A percentile compares a stretch with the other conserved stretches of the same genome.
Evolutionary conservation across 352 stramenopile species (phyloP).

Genomic region (Pythium insidiosum): DNA sequence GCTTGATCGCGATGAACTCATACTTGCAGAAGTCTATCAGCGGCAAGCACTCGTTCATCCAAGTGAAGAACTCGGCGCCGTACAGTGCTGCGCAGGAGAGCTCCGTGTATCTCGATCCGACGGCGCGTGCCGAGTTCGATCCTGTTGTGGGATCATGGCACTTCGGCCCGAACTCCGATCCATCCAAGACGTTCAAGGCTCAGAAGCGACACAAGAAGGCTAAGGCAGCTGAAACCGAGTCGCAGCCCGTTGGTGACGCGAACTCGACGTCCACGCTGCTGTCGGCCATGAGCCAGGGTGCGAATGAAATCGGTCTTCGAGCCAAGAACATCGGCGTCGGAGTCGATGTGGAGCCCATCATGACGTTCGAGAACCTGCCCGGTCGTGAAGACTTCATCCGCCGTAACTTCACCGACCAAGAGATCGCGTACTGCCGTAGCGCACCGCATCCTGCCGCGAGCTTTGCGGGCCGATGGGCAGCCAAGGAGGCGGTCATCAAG

Average conservation of each 20-base stretch:
- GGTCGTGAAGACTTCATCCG: constrained; percentile 77
- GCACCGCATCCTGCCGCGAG: constrained; percentile 72
- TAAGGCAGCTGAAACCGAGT: not conserved
- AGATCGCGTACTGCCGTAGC: constrained; percentile 81
- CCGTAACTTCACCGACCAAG: constrained; percentile 85
- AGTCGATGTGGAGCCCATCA: constrained; percentile 79
- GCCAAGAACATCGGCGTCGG: constrained; percentile 53
- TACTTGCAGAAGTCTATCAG: constrained; percentile 71
- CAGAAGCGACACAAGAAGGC: constrained; percentile 1
- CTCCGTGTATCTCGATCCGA: constrained; percentile 81
- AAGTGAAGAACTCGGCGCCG: constrained; percentile 76
- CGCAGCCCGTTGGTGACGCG: not conserved
- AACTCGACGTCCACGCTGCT: constrained; percentile 39
- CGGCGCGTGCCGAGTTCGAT: constrained; percentile 70
- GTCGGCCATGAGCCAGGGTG: constrained; percentile 47
- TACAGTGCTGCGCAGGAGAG: constrained; percentile 78
- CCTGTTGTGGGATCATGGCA: constrained; percentile 53
- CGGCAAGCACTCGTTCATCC: constrained; percentile 65
- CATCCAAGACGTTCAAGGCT: constrained; percentile 33
- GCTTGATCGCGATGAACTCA: constrained; percentile 63
- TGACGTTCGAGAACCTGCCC: constrained; percentile 73
- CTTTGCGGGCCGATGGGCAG: constrained; percentile 84
- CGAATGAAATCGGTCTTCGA: constrained; percentile 31
- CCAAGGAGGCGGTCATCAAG: constrained; percentile 89
- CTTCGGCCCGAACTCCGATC: constrained; percentile 46